Conservation (phyloP, 768 basidiomycete species). For the Sporobolomyces pararoseus region DNA sequence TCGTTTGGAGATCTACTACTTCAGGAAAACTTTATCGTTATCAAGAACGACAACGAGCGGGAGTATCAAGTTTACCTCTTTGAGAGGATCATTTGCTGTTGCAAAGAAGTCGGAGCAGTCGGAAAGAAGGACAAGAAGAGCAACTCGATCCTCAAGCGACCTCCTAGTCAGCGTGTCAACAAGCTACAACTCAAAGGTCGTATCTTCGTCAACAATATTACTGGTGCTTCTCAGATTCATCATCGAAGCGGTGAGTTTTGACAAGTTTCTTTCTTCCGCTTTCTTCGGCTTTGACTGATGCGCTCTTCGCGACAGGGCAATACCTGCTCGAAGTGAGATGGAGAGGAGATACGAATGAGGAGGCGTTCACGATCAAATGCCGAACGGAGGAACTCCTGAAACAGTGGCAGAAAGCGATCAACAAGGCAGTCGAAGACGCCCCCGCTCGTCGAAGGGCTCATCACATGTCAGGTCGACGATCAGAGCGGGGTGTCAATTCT, state of each 20-base stretch:
- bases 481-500: conserved; percentile 29
- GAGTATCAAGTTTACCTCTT: conserved; percentile 99
- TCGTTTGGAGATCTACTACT: conserved; percentile 91
- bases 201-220: conserved; percentile 95
- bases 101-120: conserved; percentile 78
- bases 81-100: conserved; percentile 97
- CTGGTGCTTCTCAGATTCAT: conserved; percentile 66
- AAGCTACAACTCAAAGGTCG: conserved; percentile 83
- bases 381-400: conserved; percentile 84
- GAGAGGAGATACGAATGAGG: conserved; percentile 87
- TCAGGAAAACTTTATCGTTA: conserved; percentile 92
- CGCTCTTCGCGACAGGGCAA: conserved; percentile 52
- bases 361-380: conserved; percentile 91
- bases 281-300: conserved; percentile 34
- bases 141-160: conserved; percentile 85
- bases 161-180: conserved; percentile 52
- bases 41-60: conserved; percentile 90
- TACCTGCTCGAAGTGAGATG: conserved; percentile 85
- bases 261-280: conserved; percentile 26
- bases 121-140: conserved; percentile 71
- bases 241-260: conserved; percentile 59
- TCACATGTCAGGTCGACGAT: conserved; percentile 40
- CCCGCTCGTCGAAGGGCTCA: conserved; percentile 28
- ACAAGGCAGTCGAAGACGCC: conserved; percentile 68
- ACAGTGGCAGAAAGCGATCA: conserved; percentile 87